These are phyloP conservation scores for Pyrenochaeta sp. DNA, from an alignment of 2,329 filamentous ascomycete species.

Conservation along the genomic window DNA sequence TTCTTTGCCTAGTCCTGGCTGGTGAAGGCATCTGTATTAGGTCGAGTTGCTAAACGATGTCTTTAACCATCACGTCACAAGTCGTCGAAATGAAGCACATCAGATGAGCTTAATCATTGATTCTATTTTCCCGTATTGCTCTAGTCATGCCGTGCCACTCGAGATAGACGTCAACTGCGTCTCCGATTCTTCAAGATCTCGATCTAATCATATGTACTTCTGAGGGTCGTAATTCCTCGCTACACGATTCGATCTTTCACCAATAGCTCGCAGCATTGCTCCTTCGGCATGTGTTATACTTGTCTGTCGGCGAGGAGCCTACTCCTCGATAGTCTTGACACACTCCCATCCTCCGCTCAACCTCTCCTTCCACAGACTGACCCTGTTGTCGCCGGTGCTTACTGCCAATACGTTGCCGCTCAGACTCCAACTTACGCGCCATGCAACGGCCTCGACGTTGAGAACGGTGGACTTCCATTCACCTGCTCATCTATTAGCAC, in stretches of 20 bases:
- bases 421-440: conserved; percentile 97
- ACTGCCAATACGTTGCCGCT: conserved; percentile 96
- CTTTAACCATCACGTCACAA: background rate
- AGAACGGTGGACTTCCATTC: conserved; percentile 88
- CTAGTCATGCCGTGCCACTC: background rate
- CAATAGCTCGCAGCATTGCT: background rate
- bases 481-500: conserved; percentile 59
- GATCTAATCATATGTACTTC: background rate
- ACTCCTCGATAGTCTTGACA: conserved; percentile 96
- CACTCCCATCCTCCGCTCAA: conserved; percentile 96
- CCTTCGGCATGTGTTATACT: background rate
- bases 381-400: conserved; percentile 93
- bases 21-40: background rate
- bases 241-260: background rate
- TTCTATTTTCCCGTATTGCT: background rate
- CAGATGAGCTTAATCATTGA: background rate
- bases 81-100: background rate
- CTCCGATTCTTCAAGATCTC: background rate
- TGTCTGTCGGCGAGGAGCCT: conserved; percentile 6
- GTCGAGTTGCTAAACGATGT: background rate
- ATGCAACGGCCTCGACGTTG: conserved; percentile 87
- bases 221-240: background rate
- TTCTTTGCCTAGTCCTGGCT: background rate
- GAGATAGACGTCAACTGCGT: no score
- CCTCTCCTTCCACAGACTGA: conserved; percentile 98